phyloP scores from a whole-genome alignment of 2,329 filamentous ascomycete species.

The Aspergillus oerlinghausenensis region DNA sequence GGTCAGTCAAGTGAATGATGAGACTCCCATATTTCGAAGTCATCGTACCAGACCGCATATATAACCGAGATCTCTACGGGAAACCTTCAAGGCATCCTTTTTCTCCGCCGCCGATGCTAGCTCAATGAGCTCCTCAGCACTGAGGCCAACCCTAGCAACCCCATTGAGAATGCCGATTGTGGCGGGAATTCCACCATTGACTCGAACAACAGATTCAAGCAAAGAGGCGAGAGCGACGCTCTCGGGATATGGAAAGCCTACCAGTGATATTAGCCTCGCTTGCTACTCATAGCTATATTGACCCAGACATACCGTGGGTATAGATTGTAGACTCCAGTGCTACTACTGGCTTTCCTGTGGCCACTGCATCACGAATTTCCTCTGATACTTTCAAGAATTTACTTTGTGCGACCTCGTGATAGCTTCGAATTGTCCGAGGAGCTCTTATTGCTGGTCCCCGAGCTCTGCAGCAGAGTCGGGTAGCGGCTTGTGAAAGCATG shows the following conservation, averaged over 20 bases:
- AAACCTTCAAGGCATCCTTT: slow-evolving; percentile 71
- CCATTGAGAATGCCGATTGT: slow-evolving; percentile 87
- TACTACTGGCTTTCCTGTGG: slow-evolving; percentile 73
- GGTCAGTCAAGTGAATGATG: slow-evolving; percentile 1
- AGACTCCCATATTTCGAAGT: background rate
- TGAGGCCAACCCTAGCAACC: slow-evolving; percentile 73
- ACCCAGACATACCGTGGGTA: slow-evolving; percentile 65
- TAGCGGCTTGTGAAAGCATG: slow-evolving; percentile 21
- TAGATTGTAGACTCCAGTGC: slow-evolving; percentile 96
- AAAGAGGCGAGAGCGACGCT: slow-evolving; percentile 72
- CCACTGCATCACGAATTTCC: slow-evolving; percentile 74
- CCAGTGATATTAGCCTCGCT: slow-evolving; percentile 3
- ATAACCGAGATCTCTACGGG: slow-evolving; percentile 79
- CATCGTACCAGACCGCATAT: slow-evolving; percentile 66
- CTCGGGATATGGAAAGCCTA: slow-evolving; percentile 66
- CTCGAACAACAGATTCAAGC: slow-evolving; percentile 75
- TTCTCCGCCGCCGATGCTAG: slow-evolving; percentile 64
- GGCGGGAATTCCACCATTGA: slow-evolving; percentile 77
- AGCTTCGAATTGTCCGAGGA: slow-evolving; percentile 15
- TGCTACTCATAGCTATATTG: background rate
- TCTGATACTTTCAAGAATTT: slow-evolving; percentile 68
- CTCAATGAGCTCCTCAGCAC: slow-evolving; percentile 64
- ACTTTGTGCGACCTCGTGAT: slow-evolving; percentile 32
- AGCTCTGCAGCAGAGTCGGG: slow-evolving; percentile 16
- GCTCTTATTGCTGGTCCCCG: slow-evolving; percentile 4